phyloP scores from a whole-genome alignment of 2,329 filamentous ascomycete species.

The Colletotrichum spaethianum region DNA sequence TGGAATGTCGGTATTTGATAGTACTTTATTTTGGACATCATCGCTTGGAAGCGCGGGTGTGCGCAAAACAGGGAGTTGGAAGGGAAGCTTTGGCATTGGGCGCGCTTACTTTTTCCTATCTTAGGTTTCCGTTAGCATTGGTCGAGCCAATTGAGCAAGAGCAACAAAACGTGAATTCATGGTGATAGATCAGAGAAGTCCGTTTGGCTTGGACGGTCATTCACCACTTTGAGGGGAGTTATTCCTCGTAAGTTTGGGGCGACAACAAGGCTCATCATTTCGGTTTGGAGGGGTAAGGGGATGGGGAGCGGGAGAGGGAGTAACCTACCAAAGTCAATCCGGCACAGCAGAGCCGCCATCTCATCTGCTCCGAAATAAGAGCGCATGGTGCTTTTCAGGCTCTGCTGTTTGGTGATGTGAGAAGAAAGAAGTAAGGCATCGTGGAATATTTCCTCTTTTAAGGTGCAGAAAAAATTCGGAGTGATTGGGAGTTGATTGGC shows the following conservation, averaged over 20 bases:
- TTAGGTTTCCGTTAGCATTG: constrained; percentile 23
- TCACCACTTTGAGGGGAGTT: constrained; percentile 63
- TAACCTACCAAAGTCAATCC: constrained; percentile 41
- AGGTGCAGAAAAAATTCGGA: constrained; percentile 33
- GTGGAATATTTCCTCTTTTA: constrained; percentile 26
- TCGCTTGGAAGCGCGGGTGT: constrained; percentile 44
- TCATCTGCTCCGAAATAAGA: constrained; percentile 9
- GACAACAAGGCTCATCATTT: constrained; percentile 64
- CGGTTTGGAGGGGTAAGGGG: background rate
- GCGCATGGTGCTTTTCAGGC: constrained; percentile 22
- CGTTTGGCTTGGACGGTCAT: constrained; percentile 72
- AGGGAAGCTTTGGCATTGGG: background rate
- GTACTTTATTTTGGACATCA: constrained; percentile 60
- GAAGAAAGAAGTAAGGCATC: background rate
- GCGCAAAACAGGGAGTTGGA: constrained; percentile 22
- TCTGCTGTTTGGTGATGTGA: constrained; percentile 33
- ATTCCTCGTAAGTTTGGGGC: constrained; percentile 65
- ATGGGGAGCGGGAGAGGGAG: background rate
- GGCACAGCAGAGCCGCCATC: constrained; percentile 23
- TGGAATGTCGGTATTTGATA: constrained; percentile 62
- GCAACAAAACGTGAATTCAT: background rate
- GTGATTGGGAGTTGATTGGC: constrained; percentile 34
- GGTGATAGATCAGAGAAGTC: constrained; percentile 61
- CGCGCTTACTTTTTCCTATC: constrained; percentile 25
- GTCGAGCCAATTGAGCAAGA: background rate